phyloP scores from a whole-genome alignment of 2,329 filamentous ascomycete species.

The Nectriaceae sp. region DNA sequence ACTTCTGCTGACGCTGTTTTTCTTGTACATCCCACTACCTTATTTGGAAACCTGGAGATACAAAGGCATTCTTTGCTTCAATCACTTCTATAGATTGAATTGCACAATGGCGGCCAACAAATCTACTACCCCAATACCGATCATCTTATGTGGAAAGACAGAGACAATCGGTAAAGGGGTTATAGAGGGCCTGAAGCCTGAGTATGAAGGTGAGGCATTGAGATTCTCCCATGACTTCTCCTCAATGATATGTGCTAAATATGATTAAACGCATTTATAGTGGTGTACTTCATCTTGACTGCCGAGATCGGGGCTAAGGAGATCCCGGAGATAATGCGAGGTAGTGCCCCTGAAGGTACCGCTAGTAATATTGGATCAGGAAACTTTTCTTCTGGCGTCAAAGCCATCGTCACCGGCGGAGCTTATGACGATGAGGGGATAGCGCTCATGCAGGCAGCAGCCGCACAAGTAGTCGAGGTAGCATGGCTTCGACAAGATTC shows the following conservation, averaged over 20 bases:
- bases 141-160: slow-evolving; percentile 27
- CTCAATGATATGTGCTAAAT: background rate
- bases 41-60: too few relatives aligned
- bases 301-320: slow-evolving; percentile 17
- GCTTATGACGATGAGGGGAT: slow-evolving; percentile 16
- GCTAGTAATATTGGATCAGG: slow-evolving; percentile 8
- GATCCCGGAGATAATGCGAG: slow-evolving; percentile 21
- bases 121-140: slow-evolving; percentile 13
- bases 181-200: slow-evolving; percentile 25
- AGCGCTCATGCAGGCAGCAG: slow-evolving; percentile 12
- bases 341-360: background rate
- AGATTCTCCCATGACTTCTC: background rate
- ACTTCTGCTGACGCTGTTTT: too few relatives aligned
- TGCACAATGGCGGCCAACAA: too few relatives aligned
- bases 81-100: too few relatives aligned
- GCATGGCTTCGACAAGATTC: slow-evolving; percentile 28
- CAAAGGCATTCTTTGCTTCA: too few relatives aligned
- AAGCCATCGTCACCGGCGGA: slow-evolving; percentile 24
- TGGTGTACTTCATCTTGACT: slow-evolving; percentile 24
- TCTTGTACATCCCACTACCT: too few relatives aligned
- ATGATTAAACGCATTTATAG: slow-evolving; percentile 4
- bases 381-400: slow-evolving; percentile 1
- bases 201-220: slow-evolving; percentile 25
- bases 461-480: slow-evolving; percentile 4
- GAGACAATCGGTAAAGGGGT: slow-evolving; percentile 24